Evolutionary conservation across 345 rosid species (phyloP).

Genomic region (Sisymbrium irio): DNA sequence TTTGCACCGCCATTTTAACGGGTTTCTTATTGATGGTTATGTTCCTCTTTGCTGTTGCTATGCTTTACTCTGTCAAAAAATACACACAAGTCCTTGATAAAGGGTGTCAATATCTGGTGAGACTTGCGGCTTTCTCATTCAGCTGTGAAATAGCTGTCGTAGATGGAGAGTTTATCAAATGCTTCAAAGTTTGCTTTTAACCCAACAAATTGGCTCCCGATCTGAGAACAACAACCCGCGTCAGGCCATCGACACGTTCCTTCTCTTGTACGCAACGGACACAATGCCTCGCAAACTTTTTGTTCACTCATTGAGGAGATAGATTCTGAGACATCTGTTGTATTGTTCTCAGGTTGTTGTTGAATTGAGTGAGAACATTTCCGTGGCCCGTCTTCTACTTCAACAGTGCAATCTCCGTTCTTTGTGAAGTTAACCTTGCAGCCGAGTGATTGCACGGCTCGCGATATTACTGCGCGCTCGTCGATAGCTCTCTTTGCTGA

Average conservation of each 20-base stretch:
- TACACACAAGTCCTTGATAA: background rate
- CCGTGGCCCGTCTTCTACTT: slow-evolving; percentile 43
- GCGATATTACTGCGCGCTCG: slow-evolving; percentile 61
- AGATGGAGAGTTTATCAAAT: slow-evolving; percentile 71
- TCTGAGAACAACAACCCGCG: slow-evolving; percentile 85
- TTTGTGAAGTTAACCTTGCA: slow-evolving; percentile 76
- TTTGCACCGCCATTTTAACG: slow-evolving; percentile 1
- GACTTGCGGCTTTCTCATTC: slow-evolving; percentile 33
- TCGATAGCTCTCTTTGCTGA: slow-evolving; percentile 66
- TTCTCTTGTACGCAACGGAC: slow-evolving; percentile 43
- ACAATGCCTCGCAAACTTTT: slow-evolving; percentile 52
- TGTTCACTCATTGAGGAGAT: slow-evolving; percentile 54
- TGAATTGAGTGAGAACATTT: slow-evolving; percentile 37
- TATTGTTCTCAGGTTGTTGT: slow-evolving; percentile 41
- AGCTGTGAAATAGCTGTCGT: slow-evolving; percentile 68
- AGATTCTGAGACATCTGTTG: slow-evolving; percentile 66
- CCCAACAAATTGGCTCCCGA: slow-evolving; percentile 76
- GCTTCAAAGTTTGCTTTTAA: slow-evolving; percentile 87
- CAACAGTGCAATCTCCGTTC: slow-evolving; percentile 56
- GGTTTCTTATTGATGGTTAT: slow-evolving; percentile 14
- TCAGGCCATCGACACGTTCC: slow-evolving; percentile 94
- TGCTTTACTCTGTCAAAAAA: slow-evolving; percentile 28
- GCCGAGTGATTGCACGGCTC: slow-evolving; percentile 83
- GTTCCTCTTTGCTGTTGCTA: slow-evolving; percentile 22
- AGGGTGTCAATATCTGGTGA: background rate